A percentile compares a stretch with the other conserved stretches of the same genome.
Conservation (phyloP, 371 early-diverging fungal genomes). For the Nosema muscidifuracis region DNA sequence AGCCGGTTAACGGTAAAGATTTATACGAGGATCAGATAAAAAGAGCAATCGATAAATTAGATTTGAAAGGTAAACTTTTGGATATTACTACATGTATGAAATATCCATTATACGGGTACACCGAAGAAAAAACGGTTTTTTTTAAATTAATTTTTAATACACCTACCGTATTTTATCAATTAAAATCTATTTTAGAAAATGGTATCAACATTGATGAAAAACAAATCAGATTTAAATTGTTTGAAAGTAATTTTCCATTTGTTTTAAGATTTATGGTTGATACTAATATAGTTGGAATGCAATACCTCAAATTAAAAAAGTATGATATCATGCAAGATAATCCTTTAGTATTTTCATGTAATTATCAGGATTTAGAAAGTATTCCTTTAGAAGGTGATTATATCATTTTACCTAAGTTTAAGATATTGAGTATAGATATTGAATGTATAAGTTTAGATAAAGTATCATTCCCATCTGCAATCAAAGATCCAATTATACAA, state of each 20-base stretch:
- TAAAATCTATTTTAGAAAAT: conserved; percentile 61
- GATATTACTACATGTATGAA: conserved; percentile 68
- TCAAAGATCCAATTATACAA: conserved; percentile 93
- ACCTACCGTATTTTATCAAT: conserved; percentile 51
- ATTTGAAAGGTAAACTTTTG: conserved; percentile 33
- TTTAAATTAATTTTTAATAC: conserved; percentile 65
- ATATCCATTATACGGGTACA: conserved; percentile 70
- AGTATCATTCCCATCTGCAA: conserved; percentile 87
- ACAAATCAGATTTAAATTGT: conserved; percentile 65
- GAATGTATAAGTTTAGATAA: conserved; percentile 85
- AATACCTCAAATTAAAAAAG: conserved; percentile 59
- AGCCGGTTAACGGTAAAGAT: conserved; percentile 52
- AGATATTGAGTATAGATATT: conserved; percentile 94
- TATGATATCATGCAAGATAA: conserved; percentile 42
- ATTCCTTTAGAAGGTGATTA: conserved; percentile 75
- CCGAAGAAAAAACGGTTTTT: conserved; percentile 57
- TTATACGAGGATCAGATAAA: conserved; percentile 66
- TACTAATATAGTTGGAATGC: conserved; percentile 78
- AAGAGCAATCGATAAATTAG: conserved; percentile 12
- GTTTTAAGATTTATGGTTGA: conserved; percentile 94
- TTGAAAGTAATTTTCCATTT: conserved; percentile 82
- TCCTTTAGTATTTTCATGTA: conserved; percentile 72
- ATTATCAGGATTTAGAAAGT: conserved; percentile 67
- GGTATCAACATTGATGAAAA: conserved; percentile 14
- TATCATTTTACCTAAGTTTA: conserved; percentile 83